A percentile compares a stretch with the other conserved stretches of the same genome.
Evolutionary conservation across 352 stramenopile genomes (phyloP).

Genomic region (Phytophthora quininea): DNA sequence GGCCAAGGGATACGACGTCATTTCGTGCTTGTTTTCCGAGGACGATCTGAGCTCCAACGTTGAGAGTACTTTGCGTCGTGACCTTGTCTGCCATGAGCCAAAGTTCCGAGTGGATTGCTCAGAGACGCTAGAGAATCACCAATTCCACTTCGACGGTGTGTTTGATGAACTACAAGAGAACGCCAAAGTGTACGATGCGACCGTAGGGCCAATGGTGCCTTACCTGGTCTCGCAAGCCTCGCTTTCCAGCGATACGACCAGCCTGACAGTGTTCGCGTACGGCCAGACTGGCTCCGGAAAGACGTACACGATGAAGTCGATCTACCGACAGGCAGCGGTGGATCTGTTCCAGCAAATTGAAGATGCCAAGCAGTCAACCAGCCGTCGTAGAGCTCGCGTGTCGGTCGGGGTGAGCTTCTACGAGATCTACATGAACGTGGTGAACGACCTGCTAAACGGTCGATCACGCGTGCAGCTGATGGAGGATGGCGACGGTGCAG

Average conservation of each 20-base stretch:
- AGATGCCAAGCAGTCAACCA: constrained; percentile 14
- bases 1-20: constrained; percentile 70
- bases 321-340: constrained; percentile 63
- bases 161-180: constrained; percentile 94
- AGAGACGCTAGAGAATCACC: constrained; percentile 71
- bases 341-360: constrained; percentile 66
- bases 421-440: constrained; percentile 97
- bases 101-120: constrained; percentile 78
- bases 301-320: constrained; percentile 93
- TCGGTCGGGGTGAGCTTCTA: constrained; percentile 92
- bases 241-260: constrained; percentile 32
- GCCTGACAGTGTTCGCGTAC: constrained; percentile 96
- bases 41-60: constrained; percentile 10
- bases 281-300: constrained; percentile 95
- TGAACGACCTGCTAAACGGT: constrained; percentile 94
- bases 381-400: constrained; percentile 39
- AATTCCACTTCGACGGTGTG: constrained; percentile 79
- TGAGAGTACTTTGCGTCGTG: constrained; percentile 25
- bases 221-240: constrained; percentile 37
- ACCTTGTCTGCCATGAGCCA: constrained; percentile 75
- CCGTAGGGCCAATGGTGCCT: constrained; percentile 63
- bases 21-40: constrained; percentile 48
- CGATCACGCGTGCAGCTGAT: constrained; percentile 90
- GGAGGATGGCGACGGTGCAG: constrained; percentile 92
- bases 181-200: constrained; percentile 88